Conservation (phyloP, 2,329 filamentous ascomycete genomes). For the Fragosphaeria purpurea region DNA sequence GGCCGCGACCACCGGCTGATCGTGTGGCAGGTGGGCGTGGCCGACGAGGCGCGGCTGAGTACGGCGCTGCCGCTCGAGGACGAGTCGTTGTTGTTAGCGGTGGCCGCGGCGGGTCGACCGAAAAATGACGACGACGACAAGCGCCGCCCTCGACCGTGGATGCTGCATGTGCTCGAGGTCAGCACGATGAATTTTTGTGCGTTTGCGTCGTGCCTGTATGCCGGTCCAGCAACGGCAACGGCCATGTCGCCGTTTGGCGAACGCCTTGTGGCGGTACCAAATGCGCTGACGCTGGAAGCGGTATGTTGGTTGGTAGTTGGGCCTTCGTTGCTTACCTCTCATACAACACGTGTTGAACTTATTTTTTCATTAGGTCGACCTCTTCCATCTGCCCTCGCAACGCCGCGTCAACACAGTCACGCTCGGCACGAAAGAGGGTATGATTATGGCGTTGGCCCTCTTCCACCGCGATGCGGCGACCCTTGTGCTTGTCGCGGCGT, state of each 20-base stretch:
- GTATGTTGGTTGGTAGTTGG: slow-evolving; percentile 29
- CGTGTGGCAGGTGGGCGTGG: slow-evolving; percentile 63
- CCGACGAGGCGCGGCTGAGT: slow-evolving; percentile 55
- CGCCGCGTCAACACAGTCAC: slow-evolving; percentile 51
- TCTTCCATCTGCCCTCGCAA: slow-evolving; percentile 73
- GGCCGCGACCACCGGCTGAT: slow-evolving; percentile 73
- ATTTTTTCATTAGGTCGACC: slow-evolving; percentile 49
- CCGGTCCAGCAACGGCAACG: neutral
- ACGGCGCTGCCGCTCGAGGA: slow-evolving; percentile 60
- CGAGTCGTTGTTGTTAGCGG: too few species aligned
- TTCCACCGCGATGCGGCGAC: slow-evolving; percentile 32
- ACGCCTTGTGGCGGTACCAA: slow-evolving; percentile 65
- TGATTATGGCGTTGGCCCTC: slow-evolving; percentile 77
- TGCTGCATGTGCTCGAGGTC: slow-evolving; percentile 73
- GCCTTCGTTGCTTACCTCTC: neutral
- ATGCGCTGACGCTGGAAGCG: slow-evolving; percentile 61
- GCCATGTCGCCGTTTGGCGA: neutral
- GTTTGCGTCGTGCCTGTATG: slow-evolving; percentile 50
- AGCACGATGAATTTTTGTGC: slow-evolving; percentile 95
- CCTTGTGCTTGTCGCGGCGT: slow-evolving; percentile 60
- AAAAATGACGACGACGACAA: slow-evolving; percentile 18
- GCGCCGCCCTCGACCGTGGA: slow-evolving; percentile 60
- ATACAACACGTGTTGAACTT: neutral
- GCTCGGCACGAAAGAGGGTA: slow-evolving; percentile 49
- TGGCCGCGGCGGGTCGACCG: slow-evolving; percentile 13